phyloP scores from a whole-genome alignment of 2,329 filamentous ascomycete genomes.

The Paraphaeosphaeria minitans region DNA sequence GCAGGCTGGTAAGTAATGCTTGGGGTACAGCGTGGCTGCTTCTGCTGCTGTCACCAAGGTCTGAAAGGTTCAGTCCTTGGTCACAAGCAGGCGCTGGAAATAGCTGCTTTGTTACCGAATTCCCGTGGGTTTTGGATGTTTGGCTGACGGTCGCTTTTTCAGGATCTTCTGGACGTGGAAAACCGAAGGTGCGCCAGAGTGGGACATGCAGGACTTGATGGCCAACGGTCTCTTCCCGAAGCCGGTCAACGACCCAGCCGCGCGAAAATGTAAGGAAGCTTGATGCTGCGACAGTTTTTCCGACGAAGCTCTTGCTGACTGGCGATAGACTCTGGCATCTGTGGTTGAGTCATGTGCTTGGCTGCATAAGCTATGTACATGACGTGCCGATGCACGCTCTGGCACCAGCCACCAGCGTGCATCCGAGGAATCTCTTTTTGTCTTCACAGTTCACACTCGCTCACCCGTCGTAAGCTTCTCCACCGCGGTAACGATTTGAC shows the following conservation, averaged over 20 bases:
- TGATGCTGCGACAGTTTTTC: background rate
- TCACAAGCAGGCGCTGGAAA: too few relatives aligned
- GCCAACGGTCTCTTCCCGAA: constrained; percentile 56
- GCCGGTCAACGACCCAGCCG: constrained; percentile 35
- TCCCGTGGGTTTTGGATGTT: too few relatives aligned
- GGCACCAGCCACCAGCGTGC: constrained; percentile 1
- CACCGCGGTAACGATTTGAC: constrained; percentile 12
- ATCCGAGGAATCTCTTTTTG: background rate
- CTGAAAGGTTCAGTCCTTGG: too few relatives aligned
- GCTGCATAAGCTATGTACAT: background rate
- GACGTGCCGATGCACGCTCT: constrained; percentile 4
- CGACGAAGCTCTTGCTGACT: constrained; percentile 20
- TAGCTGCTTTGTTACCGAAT: too few relatives aligned
- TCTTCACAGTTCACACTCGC: constrained; percentile 8
- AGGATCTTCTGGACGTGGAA: constrained; percentile 59
- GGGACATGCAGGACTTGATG: constrained; percentile 54
- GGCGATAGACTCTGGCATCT: constrained; percentile 42
- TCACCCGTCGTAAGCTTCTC: background rate
- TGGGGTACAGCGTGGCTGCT: too few relatives aligned
- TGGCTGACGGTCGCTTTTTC: too few relatives aligned
- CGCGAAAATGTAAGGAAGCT: constrained; percentile 47
- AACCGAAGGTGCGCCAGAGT: constrained; percentile 56
- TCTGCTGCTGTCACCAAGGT: too few relatives aligned
- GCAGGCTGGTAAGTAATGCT: constrained; percentile 42
- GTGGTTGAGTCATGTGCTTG: constrained; percentile 34